Evolutionary conservation across 805 yeast species (phyloP).

Genomic region (Starmera amethionina): DNA sequence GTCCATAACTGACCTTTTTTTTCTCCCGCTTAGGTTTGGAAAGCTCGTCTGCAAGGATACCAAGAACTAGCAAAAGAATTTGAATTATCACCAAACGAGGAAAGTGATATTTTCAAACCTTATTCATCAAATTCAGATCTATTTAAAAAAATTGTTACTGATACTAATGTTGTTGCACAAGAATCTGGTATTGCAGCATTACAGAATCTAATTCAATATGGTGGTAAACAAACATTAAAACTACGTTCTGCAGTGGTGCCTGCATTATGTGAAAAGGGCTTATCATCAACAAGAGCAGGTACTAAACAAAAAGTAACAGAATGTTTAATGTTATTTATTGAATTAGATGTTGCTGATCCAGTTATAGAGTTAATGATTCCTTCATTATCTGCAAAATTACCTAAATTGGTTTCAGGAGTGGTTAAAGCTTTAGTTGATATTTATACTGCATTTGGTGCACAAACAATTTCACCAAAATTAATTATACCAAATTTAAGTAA

Average conservation of each 20-base stretch:
- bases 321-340: constrained; percentile 52
- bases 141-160: constrained; percentile 53
- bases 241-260: constrained; percentile 34
- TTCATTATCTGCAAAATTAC: constrained; percentile 49
- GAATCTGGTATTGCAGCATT: constrained; percentile 65
- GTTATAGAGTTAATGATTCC: constrained; percentile 62
- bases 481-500: constrained; percentile 51
- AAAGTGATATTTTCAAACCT: constrained; percentile 44
- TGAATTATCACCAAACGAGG: constrained; percentile 40
- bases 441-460: constrained; percentile 47
- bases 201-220: constrained; percentile 42
- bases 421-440: constrained; percentile 47
- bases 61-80: constrained; percentile 50
- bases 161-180: constrained; percentile 85
- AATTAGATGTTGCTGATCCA: constrained; percentile 55
- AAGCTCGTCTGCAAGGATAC: constrained; percentile 74
- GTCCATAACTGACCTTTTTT: background rate
- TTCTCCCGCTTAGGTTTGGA: constrained; percentile 66
- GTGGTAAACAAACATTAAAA: constrained; percentile 35
- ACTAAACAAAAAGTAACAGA: constrained; percentile 61
- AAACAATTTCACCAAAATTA: constrained; percentile 45
- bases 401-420: constrained; percentile 70
- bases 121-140: constrained; percentile 44
- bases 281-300: constrained; percentile 63
- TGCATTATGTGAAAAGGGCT: constrained; percentile 70